Base-by-base conservation (phyloP, 2,329 filamentous ascomycete genomes). In the Xylariales sp. region DNA sequence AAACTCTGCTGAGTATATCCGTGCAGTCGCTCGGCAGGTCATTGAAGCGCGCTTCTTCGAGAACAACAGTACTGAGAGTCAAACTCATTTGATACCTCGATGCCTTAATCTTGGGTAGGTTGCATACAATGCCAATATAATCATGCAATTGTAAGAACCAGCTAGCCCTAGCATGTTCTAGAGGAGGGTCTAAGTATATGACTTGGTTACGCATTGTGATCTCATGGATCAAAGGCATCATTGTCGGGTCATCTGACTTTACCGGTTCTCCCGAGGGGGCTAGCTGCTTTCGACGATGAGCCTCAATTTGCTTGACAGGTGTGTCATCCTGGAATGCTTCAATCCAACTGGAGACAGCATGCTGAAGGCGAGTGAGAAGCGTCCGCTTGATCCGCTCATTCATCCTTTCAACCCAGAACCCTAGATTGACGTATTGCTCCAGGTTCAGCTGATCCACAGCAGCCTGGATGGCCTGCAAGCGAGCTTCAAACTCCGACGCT, bases 171-270 rank as follows among this genome's bases (percentile, higher is more conserved):
- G 96, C 94, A 78, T 91, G 96, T 78, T 97, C 94, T 59, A 98
- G 84, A 5, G 96, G 96, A 3, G 96, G 97, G 61, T 97, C 96
- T 32, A 99, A 87, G 76, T 97, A 97, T 73, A 99, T 97, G 72
- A 97, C 92, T 79, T 99, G 96, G 75, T 98, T 98, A 39, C 93
- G 92, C 93, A 99, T 99, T 5, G 93, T 96, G 62, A 99, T 91
- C 78, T 99, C 96, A 73, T 97, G 93, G 16, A 96, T 86, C 30
- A 97, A 86, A 36, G 87, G 88, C 74, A 87, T 90, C 81, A 97
- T 89, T 3, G 85, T 85, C 0, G 93, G 93, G 3, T 82, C 81
- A 64, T 88, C 85, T 39, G 82, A 81, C 71, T 83, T 85, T 52
- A 73, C 71, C 56, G 82, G 80, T 36, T 86, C 85, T 4, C 79